Evolutionary conservation across 176 grass and related monocot genomes (phyloP).

Genomic region (Carex parvula): DNA sequence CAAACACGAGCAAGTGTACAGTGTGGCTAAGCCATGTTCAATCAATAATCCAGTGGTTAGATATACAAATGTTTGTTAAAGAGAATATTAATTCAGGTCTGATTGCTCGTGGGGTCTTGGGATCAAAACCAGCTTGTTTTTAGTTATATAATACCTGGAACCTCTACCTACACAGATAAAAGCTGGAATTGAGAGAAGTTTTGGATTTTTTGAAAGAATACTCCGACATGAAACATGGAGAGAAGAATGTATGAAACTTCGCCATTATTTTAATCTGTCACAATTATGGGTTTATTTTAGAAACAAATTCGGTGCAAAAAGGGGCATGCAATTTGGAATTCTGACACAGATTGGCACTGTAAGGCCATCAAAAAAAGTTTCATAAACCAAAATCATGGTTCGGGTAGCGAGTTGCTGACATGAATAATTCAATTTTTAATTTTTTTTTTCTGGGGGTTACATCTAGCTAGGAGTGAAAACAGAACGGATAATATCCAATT

Average conservation of each 20-base stretch:
- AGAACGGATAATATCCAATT: too few relatives aligned
- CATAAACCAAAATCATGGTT: neutral
- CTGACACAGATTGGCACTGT: conserved; percentile 30
- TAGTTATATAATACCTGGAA: conserved; percentile 8
- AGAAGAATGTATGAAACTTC: conserved; percentile 39
- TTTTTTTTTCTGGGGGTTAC: neutral
- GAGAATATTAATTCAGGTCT: conserved; percentile 11
- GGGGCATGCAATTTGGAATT: neutral
- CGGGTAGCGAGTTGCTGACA: neutral
- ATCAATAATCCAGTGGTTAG: conserved; percentile 28
- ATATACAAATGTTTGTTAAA: neutral
- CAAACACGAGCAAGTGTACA: conserved; percentile 26
- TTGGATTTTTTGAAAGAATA: conserved; percentile 59
- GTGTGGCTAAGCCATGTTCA: conserved; percentile 24
- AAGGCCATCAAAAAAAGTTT: neutral
- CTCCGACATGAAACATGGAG: conserved; percentile 76
- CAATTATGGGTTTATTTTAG: conserved; percentile 18
- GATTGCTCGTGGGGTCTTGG: conserved; percentile 23
- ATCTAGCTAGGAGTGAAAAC: neutral
- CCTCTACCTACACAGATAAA: conserved; percentile 16
- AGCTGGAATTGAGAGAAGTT: conserved; percentile 55
- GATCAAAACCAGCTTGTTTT: conserved; percentile 24
- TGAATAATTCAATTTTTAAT: neutral
- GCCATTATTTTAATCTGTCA: conserved; percentile 31
- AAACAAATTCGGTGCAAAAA: conserved; percentile 10